Evolutionary conservation across 805 yeast genomes (phyloP), one percentile per base, ranked within the genome.

Genomic region (Priceomyces castillae): DNA sequence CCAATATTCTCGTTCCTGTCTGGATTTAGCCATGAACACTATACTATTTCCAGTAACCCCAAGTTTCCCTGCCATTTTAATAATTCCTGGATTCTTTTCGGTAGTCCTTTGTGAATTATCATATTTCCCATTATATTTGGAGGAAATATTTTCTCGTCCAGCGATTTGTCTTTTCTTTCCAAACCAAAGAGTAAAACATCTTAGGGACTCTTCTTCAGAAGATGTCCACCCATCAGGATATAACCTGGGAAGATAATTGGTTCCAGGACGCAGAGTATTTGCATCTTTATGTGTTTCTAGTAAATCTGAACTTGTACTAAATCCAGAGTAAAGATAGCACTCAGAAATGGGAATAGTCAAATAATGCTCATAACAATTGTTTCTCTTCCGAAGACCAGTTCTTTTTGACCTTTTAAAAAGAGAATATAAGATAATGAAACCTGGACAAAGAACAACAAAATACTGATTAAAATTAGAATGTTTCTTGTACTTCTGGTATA

Each of bases 1-100:
- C 98, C 98, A 90, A 25, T 78, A 48, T 55, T 92, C 97, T 42
- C 90, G 70, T 52, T 89, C 96, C 48, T 84, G 84, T 31, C 92
- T 67, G 1, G 96, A 86, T 37, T 90, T 64, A 7, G 96, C 83
- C 78, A 89, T 74, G 57, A 90, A 90, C 2, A 85, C 82, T 67
- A 85, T 69, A 36, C 81, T 74, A 40, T 72, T 72, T 1, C 96
- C 94, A 1, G 82, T 75, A 2, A 79, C 76, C 4, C 90, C 92
- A 30, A 85, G 61, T 41, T 78, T 73, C 14, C 75, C 68, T 3
- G 76, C 76, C 56, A 77, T 61, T 38, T 61, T 74, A 4, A 76
- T 42, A 20, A 74, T 45, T 0, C 76, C 73, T 3, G 79, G 79
- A 46, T 73, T 73, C 41, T 60, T 62, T 14, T 57, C 59, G 6